Percentiles rank a stretch among this genome's conserved stretches.
Conservation (phyloP, 768 basidiomycete genomes). For the Mycena latifolia region DNA sequence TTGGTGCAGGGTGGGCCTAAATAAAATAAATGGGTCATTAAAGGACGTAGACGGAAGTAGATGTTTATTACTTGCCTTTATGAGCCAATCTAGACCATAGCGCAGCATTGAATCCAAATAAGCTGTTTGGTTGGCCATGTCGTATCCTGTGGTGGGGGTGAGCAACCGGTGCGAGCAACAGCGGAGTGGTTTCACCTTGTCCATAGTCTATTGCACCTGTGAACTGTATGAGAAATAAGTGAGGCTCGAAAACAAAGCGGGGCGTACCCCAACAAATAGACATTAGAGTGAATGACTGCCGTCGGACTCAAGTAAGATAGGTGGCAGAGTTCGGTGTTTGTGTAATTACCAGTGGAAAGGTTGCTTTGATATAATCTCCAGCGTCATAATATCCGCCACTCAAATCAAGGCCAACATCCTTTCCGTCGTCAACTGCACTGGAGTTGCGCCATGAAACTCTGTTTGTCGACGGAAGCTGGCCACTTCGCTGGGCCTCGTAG, state of each 20-base stretch:
- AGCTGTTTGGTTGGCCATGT: constrained; percentile 85
- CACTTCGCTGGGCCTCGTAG: constrained; percentile 93
- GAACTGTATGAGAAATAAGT: no score
- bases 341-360: constrained; percentile 77
- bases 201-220: constrained; percentile 85
- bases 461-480: constrained; percentile 66
- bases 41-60: constrained; percentile 8
- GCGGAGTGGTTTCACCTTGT: constrained; percentile 58
- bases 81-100: constrained; percentile 94
- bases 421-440: constrained; percentile 82
- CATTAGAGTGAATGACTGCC: constrained; percentile 83
- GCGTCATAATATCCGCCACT: constrained; percentile 71
- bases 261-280: constrained; percentile 91
- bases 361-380: constrained; percentile 86
- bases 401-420: constrained; percentile 79
- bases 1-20: constrained; percentile 83
- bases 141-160: constrained; percentile 70
- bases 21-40: constrained; percentile 5
- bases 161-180: constrained; percentile 5
- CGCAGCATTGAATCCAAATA: constrained; percentile 94
- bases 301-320: constrained; percentile 19
- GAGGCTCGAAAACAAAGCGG: no score
- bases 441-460: constrained; percentile 92
- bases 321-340: constrained; percentile 33
- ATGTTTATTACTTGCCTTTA: constrained; percentile 67